phyloP scores from a whole-genome alignment of 768 basidiomycete species.

The Calocera viscosa region DNA sequence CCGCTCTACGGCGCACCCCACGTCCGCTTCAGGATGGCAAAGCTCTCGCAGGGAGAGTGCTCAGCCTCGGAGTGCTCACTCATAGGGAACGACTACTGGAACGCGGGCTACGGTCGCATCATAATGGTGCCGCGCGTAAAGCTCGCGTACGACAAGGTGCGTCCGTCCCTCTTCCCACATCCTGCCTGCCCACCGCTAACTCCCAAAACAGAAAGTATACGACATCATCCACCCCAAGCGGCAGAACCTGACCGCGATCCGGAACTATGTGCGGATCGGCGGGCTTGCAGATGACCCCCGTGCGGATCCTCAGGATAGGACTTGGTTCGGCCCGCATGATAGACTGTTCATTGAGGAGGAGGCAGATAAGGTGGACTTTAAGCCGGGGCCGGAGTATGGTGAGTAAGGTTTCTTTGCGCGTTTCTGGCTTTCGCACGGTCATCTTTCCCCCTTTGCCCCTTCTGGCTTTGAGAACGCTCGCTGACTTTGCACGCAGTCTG shows the following conservation, averaged over 20 bases:
- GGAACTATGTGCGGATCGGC: conserved; percentile 89
- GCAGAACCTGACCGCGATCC: conserved; percentile 87
- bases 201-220: conserved; percentile 63
- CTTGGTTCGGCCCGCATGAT: conserved; percentile 97
- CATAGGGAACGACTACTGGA: conserved; percentile 98
- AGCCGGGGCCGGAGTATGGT: conserved; percentile 78
- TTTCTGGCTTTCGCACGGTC: too few relatives aligned
- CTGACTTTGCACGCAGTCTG: conserved; percentile 80
- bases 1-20: conserved; percentile 88
- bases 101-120: conserved; percentile 87
- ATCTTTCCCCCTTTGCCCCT: too few relatives aligned
- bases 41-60: conserved; percentile 76
- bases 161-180: conserved; percentile 19
- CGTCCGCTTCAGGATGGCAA: conserved; percentile 92
- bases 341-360: conserved; percentile 86
- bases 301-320: conserved; percentile 93
- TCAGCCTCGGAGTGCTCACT: conserved; percentile 91
- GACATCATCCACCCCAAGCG: conserved; percentile 86
- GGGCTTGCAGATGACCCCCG: conserved; percentile 91
- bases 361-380: conserved; percentile 59
- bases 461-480: too few relatives aligned
- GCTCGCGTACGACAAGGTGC: conserved; percentile 80
- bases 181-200: neutral
- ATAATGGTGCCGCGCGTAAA: conserved; percentile 97
- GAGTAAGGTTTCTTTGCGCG: too few relatives aligned